Evolutionary conservation across 768 basidiomycete genomes (phyloP), one percentile per base, ranked within the genome.

Genomic region (Melanogaster broomeanus): DNA sequence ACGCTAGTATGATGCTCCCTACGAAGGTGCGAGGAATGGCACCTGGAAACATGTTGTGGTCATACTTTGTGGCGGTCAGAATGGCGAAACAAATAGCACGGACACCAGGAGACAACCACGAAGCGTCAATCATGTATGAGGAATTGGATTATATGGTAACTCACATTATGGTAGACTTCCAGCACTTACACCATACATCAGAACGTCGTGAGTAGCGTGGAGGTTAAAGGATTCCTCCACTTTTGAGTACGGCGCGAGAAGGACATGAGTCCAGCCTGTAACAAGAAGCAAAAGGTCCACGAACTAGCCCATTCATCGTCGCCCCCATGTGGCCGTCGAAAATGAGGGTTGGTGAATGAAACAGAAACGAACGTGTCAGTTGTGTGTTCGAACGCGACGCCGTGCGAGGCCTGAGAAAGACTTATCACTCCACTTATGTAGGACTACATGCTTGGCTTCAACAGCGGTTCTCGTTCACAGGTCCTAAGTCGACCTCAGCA

Each of bases 191-290:
- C 94, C 93, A 61, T 93, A 85, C 72, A 87, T 79, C 25, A 98
- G 73, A 22, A 92, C 74, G 68, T 99, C 97, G 63, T 97, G 92
- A 1, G 78, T 79, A 0, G 92, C 94, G 64, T 98, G 97, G 9
- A 98, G 79, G 58, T 88, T 94, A 77, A 98, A 98, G 62, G 88
- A 90, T 72, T 99, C 97, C 69, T 99, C 97, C 25, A 99, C 97
- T 73, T 99, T 99, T 4, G 91, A 90, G 66, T 88, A 93, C 0
- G 97, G 96, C 3, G 90, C 81, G 3, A 91, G 72, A 22, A 88
- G 58, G 42, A 95, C 87, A 57, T 96, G 88, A 1, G 64, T 59
- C 78, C 84, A 89, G 46, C 76, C 74, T 41, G 76, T 73, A 0
- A 61, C 61, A 22, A 85, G 65, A 15, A 89, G 61, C 10, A 83